A percentile compares a stretch with the other conserved stretches of the same genome.
These are phyloP conservation scores for Macrotyloma uniflorum DNA, from an alignment of 306 rosid species.

Conservation along the genomic window DNA sequence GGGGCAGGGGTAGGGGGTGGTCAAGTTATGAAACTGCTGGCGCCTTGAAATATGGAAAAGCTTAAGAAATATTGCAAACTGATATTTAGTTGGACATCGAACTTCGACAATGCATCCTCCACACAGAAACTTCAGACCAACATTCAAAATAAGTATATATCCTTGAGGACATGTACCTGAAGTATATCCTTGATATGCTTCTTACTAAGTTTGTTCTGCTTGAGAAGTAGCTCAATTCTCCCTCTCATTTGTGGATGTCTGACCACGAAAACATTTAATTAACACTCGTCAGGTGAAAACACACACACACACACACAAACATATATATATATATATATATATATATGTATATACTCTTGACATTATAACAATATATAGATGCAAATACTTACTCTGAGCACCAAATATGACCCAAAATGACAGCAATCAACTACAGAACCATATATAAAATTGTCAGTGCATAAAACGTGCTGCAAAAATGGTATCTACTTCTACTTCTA, in stretches of 20 bases:
- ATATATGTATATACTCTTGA: constrained; percentile 5
- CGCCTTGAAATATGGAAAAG: constrained; percentile 12
- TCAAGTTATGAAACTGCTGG: neutral
- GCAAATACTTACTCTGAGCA: constrained; percentile 82
- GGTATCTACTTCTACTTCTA: constrained; percentile 10
- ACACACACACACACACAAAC: too few species aligned
- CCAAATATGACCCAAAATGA: constrained; percentile 91
- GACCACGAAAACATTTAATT: constrained; percentile 32
- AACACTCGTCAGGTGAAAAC: constrained; percentile 26
- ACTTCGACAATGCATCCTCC: constrained; percentile 11
- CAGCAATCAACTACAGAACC: constrained; percentile 80
- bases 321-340: too few species aligned
- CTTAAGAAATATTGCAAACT: constrained; percentile 13
- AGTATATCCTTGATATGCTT: constrained; percentile 76
- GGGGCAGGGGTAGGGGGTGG: neutral
- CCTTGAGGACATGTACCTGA: constrained; percentile 56
- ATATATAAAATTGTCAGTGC: constrained; percentile 30
- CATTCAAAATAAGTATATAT: neutral
- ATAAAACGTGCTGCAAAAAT: constrained; percentile 23
- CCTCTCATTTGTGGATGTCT: constrained; percentile 86
- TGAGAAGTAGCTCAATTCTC: constrained; percentile 86
- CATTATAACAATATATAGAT: neutral
- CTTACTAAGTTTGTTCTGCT: constrained; percentile 83
- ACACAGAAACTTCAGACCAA: neutral
- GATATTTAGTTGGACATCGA: neutral